Evolutionary conservation across 371 early-diverging fungal genomes (phyloP).

Genomic region (Mucor plumbeus): DNA sequence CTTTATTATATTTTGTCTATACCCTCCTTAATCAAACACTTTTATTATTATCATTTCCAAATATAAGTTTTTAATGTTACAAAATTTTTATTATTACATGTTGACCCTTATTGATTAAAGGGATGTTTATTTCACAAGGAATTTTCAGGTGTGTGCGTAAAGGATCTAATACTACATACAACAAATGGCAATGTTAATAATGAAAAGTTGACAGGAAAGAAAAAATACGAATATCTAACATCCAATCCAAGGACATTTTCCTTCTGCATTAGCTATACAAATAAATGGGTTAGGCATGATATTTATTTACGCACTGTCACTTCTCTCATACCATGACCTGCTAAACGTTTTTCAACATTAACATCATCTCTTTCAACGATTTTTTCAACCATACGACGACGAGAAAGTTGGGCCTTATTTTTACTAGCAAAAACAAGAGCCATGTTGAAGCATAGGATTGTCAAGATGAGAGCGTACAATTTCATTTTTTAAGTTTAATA

Average conservation of each 20-base stretch:
- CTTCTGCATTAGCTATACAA: background rate
- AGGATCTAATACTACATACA: background rate
- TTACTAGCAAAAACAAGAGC: background rate
- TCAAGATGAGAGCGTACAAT: background rate
- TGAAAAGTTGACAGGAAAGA: background rate
- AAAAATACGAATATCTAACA: background rate
- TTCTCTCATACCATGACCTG: background rate
- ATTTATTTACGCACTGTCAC: background rate
- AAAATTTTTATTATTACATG: constrained; percentile 7
- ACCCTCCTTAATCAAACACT: too few relatives aligned
- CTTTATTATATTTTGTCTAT: too few relatives aligned
- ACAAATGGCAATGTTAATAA: background rate
- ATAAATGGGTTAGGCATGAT: background rate
- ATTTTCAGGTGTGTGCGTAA: background rate
- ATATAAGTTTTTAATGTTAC: constrained; percentile 1
- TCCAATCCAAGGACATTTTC: background rate
- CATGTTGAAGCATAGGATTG: background rate
- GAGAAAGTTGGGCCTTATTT: constrained; percentile 2
- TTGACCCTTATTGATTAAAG: background rate
- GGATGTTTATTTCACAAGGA: constrained; percentile 2
- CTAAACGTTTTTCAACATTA: background rate
- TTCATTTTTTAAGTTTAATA: background rate
- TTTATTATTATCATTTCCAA: background rate
- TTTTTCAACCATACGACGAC: background rate
- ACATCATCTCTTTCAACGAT: background rate